Evolutionary conservation across 805 yeast genomes (phyloP).

Genomic region (Huiozyma sinensis): DNA sequence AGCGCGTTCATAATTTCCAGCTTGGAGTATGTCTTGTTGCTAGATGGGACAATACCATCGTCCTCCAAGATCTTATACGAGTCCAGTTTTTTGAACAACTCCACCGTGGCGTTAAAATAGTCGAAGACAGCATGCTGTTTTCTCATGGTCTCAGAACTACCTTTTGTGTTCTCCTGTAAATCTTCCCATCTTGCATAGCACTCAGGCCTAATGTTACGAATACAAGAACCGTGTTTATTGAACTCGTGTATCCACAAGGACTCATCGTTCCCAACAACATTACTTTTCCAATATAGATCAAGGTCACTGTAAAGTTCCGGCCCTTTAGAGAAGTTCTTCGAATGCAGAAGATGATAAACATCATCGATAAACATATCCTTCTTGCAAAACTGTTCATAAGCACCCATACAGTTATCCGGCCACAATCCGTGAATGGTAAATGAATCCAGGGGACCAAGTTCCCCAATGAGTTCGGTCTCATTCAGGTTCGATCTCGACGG

Average conservation of each 20-base stretch:
- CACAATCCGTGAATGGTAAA: constrained; percentile 82
- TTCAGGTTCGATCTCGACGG: constrained; percentile 36
- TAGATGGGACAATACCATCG: constrained; percentile 64
- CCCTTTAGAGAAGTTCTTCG: constrained; percentile 27
- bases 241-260: constrained; percentile 82
- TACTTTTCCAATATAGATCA: constrained; percentile 61
- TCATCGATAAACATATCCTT: constrained; percentile 41
- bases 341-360: constrained; percentile 36
- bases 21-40: constrained; percentile 44
- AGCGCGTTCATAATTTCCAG: constrained; percentile 45
- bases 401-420: constrained; percentile 84
- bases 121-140: constrained; percentile 45
- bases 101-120: constrained; percentile 52
- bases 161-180: neutral
- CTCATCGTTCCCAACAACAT: constrained; percentile 55
- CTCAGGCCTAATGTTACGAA: constrained; percentile 61
- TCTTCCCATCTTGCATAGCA: constrained; percentile 46
- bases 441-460: constrained; percentile 52
- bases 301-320: constrained; percentile 45
- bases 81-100: constrained; percentile 47
- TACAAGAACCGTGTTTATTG: constrained; percentile 91
- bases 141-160: constrained; percentile 1
- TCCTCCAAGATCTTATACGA: constrained; percentile 56
- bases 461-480: constrained; percentile 17
- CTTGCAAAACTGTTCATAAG: constrained; percentile 73